phyloP scores from a whole-genome alignment of 2,329 filamentous ascomycete species.

The Pseudopyrenochaeta lycopersici region DNA sequence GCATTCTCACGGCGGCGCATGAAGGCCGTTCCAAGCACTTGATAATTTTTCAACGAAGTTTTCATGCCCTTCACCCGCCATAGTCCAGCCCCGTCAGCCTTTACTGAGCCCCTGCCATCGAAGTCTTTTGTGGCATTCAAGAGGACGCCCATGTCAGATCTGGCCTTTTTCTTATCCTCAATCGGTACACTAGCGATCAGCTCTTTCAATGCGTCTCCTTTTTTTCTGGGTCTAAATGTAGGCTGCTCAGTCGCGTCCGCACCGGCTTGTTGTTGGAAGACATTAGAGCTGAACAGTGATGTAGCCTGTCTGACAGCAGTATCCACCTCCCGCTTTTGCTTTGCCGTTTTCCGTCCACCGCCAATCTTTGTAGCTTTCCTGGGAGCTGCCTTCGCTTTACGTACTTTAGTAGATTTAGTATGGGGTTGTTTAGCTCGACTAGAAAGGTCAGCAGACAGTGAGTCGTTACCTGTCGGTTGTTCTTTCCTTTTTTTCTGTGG shows the following conservation, averaged over 20 bases:
- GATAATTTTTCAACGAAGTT: constrained; percentile 57
- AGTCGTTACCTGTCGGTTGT: neutral
- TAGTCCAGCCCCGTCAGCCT: constrained; percentile 38
- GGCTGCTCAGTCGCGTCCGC: constrained; percentile 34
- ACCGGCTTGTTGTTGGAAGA: constrained; percentile 43
- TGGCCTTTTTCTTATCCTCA: constrained; percentile 43
- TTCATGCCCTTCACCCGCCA: constrained; percentile 61
- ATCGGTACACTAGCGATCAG: constrained; percentile 52
- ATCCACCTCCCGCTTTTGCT: constrained; percentile 26
- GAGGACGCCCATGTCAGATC: constrained; percentile 49
- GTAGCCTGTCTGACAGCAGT: constrained; percentile 25
- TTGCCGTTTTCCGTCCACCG: constrained; percentile 16
- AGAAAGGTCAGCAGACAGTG: neutral
- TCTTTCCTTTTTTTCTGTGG: constrained; percentile 34
- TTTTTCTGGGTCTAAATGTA: constrained; percentile 29
- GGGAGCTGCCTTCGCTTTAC: constrained; percentile 7
- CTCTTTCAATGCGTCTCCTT: constrained; percentile 48
- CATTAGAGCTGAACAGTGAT: constrained; percentile 40
- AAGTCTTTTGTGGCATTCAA: constrained; percentile 54
- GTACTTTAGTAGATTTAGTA: constrained; percentile 5
- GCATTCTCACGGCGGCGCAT: constrained; percentile 63
- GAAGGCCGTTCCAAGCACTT: constrained; percentile 62
- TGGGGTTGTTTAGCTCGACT: constrained; percentile 11
- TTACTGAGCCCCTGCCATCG: constrained; percentile 47
- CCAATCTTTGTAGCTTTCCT: neutral